A percentile compares a stretch with the other conserved stretches of the same genome.
Conservation (phyloP, 148 eudicot species). For the Fagopyrum tataricum region DNA sequence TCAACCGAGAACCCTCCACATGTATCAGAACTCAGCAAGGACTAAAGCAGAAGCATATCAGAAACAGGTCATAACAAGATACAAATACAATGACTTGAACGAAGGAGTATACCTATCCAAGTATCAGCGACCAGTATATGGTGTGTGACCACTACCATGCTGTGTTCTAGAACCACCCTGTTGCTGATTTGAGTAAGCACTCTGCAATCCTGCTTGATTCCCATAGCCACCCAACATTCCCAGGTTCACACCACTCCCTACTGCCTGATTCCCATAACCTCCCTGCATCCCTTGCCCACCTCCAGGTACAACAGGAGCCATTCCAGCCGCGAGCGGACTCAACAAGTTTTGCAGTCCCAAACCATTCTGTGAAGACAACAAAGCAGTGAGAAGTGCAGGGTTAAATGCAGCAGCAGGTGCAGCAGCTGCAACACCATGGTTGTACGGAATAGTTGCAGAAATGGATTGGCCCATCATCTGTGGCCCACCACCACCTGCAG, state of each 20-base stretch:
- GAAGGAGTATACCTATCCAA: constrained; percentile 19
- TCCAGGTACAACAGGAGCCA: constrained; percentile 28
- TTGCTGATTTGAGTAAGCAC: constrained; percentile 51
- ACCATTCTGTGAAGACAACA: constrained; percentile 70
- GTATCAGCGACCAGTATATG: constrained; percentile 65
- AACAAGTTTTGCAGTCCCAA: constrained; percentile 60
- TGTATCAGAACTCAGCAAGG: not conserved
- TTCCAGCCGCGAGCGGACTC: constrained; percentile 50
- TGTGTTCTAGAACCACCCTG: constrained; percentile 59
- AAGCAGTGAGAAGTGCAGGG: constrained; percentile 66
- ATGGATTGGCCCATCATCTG: constrained; percentile 56
- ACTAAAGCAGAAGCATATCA: not conserved
- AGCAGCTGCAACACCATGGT: constrained; percentile 26
- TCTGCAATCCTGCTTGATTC: constrained; percentile 37
- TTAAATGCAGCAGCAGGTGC: constrained; percentile 36
- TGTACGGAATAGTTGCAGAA: constrained; percentile 27
- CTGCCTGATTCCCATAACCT: constrained; percentile 28
- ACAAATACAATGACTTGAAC: not conserved
- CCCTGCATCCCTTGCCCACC: constrained; percentile 46
- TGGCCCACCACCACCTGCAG: constrained; percentile 22
- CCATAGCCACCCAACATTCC: constrained; percentile 53
- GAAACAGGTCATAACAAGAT: not conserved
- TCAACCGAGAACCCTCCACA: not conserved
- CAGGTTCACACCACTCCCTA: constrained; percentile 5
- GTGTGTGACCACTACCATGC: constrained; percentile 49